These are phyloP conservation scores for Leccinum subfulvum DNA, from an alignment of 1,284 basidiomycete species.

Conservation along the genomic window DNA sequence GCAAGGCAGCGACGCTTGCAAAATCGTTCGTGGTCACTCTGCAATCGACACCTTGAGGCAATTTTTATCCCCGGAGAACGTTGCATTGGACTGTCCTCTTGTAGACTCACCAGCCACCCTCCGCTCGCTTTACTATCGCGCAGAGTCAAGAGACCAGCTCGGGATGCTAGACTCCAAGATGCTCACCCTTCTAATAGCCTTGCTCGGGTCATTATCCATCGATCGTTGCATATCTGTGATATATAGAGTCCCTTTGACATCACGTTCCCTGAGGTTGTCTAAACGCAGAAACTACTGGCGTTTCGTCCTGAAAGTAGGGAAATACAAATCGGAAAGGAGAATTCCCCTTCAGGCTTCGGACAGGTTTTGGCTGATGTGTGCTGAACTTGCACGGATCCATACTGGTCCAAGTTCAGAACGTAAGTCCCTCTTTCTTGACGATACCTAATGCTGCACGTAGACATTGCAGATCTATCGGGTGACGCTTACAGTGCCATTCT, in stretches of 20 bases:
- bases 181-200: conserved; percentile 38
- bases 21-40: conserved; percentile 1
- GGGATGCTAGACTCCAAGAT: conserved; percentile 30
- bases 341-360: conserved; percentile 34
- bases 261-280: conserved; percentile 17
- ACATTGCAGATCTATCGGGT: conserved; percentile 14
- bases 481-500: conserved; percentile 12
- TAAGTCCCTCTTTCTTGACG: conserved; percentile 11
- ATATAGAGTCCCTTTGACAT: conserved; percentile 28
- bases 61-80: conserved; percentile 30
- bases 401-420: conserved; percentile 5
- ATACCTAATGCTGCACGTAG: conserved; percentile 13
- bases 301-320: conserved; percentile 34
- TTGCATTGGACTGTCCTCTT: conserved; percentile 20
- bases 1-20: neutral
- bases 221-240: conserved; percentile 18
- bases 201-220: conserved; percentile 46
- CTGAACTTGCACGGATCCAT: conserved; percentile 27
- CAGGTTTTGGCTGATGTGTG: conserved; percentile 44
- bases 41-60: conserved; percentile 28
- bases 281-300: conserved; percentile 35
- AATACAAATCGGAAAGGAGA: conserved; percentile 28
- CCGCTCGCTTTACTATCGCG: conserved; percentile 37
- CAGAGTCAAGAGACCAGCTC: conserved; percentile 28
- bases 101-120: conserved; percentile 32